Evolutionary conservation across 2,329 filamentous ascomycete genomes (phyloP).

Genomic region (Aspergillus piperis): DNA sequence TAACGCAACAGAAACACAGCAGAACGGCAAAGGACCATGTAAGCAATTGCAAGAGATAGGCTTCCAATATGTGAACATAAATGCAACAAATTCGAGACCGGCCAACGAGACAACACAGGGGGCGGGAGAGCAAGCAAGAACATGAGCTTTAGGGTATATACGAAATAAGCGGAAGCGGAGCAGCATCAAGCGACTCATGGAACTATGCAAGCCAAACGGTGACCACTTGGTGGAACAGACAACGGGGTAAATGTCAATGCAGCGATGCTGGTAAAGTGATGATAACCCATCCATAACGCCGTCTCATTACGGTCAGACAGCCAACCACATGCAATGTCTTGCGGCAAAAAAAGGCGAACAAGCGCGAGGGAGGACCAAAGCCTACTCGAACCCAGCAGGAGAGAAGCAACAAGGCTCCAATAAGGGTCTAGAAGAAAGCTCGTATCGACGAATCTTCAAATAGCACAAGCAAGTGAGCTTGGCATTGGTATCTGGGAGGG

Average conservation of each 20-base stretch:
- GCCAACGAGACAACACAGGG: background rate
- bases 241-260: background rate
- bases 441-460: background rate
- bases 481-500: background rate
- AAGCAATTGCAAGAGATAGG: background rate
- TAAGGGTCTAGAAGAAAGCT: background rate
- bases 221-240: background rate
- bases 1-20: background rate
- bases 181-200: conserved; percentile 9
- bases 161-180: conserved; percentile 7
- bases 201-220: conserved; percentile 4
- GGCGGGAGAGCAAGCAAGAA: background rate
- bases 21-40: background rate
- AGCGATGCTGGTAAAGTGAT: conserved; percentile 12
- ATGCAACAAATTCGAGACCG: background rate
- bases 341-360: background rate
- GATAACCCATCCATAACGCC: conserved; percentile 18
- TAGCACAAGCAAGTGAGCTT: background rate
- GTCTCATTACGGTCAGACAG: conserved; percentile 14
- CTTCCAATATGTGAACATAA: conserved; percentile 1
- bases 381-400: background rate
- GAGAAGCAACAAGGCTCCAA: background rate
- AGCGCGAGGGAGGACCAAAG: background rate
- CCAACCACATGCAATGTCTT: conserved; percentile 6
- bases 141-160: conserved; percentile 16